Evolutionary conservation across 1,284 basidiomycete genomes (phyloP).

Genomic region (Apiotrichum veenhuisii): DNA sequence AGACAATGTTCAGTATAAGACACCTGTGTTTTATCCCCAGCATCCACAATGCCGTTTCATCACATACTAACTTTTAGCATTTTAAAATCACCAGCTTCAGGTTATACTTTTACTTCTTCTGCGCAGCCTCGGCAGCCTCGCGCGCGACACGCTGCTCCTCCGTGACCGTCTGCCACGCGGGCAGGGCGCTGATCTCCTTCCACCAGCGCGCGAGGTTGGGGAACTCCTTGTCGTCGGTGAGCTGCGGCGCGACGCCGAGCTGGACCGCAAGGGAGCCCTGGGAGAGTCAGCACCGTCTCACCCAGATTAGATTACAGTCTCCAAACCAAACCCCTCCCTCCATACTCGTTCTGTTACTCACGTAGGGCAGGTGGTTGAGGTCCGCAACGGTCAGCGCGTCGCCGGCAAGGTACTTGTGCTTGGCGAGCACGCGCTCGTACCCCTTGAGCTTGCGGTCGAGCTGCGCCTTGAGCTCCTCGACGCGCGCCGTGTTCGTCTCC

Average conservation of each 20-base stretch:
- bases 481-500: conserved; percentile 38
- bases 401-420: conserved; percentile 57
- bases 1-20: no score
- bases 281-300: not conserved
- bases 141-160: not conserved
- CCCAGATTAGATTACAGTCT: no score
- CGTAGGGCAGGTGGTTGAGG: conserved; percentile 57
- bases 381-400: conserved; percentile 58
- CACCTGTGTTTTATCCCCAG: no score
- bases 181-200: conserved; percentile 23
- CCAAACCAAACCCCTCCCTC: not conserved
- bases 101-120: not conserved
- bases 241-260: conserved; percentile 17
- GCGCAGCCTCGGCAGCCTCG: not conserved
- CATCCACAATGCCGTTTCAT: no score
- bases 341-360: conserved; percentile 26
- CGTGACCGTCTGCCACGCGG: conserved; percentile 20
- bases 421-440: conserved; percentile 56
- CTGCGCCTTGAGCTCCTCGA: conserved; percentile 35
- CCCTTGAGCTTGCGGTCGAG: conserved; percentile 53
- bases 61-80: no score
- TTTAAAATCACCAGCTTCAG: no score
- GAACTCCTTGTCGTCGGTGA: conserved; percentile 25
- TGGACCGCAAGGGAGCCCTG: conserved; percentile 10
- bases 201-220: conserved; percentile 36